Conservation (phyloP, 768 basidiomycete species). For the Gymnopilus dilepis region DNA sequence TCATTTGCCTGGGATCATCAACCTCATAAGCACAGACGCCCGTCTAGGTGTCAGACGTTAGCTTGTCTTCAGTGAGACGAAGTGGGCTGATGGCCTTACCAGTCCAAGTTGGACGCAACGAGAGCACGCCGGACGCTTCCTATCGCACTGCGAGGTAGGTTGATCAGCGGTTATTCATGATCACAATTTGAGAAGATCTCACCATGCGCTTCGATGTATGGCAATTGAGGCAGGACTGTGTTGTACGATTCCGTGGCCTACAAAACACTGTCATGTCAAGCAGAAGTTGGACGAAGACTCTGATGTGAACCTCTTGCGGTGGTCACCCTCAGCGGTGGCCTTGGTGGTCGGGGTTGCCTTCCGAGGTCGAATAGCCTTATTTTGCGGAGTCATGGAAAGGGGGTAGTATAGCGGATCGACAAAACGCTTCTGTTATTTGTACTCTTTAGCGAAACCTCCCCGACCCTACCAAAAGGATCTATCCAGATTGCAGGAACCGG, state of each 20-base stretch:
- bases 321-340: conserved; percentile 35
- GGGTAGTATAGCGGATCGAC: background rate
- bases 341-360: conserved; percentile 27
- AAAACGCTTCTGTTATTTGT: background rate
- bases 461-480: background rate
- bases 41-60: conserved; percentile 49
- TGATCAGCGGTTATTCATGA: background rate
- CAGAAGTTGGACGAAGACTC: background rate
- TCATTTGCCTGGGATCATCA: conserved; percentile 69
- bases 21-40: conserved; percentile 86
- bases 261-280: background rate
- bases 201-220: conserved; percentile 80
- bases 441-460: background rate
- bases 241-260: conserved; percentile 71
- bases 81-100: conserved; percentile 32
- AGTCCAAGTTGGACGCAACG: conserved; percentile 55
- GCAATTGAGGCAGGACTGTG: conserved; percentile 76
- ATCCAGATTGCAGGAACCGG: background rate
- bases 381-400: background rate
- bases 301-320: conserved; percentile 28
- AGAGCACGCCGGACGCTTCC: conserved; percentile 54
- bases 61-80: background rate
- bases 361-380: background rate
- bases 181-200: conserved; percentile 20
- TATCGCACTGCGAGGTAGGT: conserved; percentile 42